phyloP scores from a whole-genome alignment of 2,329 filamentous ascomycete species.

The Macrophomina pseudophaseolina region DNA sequence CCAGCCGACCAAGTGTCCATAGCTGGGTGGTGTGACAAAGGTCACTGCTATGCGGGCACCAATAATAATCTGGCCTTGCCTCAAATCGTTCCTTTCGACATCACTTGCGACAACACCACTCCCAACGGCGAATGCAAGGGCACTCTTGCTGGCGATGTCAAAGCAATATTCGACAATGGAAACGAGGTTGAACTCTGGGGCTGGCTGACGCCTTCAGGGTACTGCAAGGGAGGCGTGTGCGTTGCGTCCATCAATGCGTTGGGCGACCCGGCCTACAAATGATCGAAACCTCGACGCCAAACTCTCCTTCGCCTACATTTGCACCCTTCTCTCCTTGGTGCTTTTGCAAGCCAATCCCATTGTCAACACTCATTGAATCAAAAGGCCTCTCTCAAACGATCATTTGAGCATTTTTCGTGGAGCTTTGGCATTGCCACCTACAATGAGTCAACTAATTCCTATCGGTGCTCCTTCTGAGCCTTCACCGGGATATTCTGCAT shows the following conservation, averaged over 20 bases:
- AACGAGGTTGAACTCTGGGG: slow-evolving; percentile 1
- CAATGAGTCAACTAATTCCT: too few species aligned
- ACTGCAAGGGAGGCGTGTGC: neutral
- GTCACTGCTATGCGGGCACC: neutral
- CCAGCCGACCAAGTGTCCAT: neutral
- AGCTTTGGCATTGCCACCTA: too few species aligned
- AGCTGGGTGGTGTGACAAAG: neutral
- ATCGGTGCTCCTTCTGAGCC: too few species aligned
- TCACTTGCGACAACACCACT: neutral
- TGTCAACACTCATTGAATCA: too few species aligned
- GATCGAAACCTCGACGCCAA: too few species aligned
- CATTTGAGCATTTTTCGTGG: too few species aligned
- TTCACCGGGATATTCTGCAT: too few species aligned
- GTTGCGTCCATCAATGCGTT: neutral
- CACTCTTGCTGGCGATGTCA: neutral
- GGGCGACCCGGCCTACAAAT: neutral
- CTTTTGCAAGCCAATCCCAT: too few species aligned
- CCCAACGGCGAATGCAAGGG: neutral
- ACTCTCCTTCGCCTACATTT: too few species aligned
- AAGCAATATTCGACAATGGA: neutral
- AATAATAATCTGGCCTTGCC: neutral
- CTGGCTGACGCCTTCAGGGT: slow-evolving; percentile 4
- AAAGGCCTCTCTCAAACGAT: too few species aligned
- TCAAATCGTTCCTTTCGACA: neutral
- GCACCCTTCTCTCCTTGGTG: too few species aligned